Conservation (phyloP, 805 yeast species). For the Candida nitratophila region DNA sequence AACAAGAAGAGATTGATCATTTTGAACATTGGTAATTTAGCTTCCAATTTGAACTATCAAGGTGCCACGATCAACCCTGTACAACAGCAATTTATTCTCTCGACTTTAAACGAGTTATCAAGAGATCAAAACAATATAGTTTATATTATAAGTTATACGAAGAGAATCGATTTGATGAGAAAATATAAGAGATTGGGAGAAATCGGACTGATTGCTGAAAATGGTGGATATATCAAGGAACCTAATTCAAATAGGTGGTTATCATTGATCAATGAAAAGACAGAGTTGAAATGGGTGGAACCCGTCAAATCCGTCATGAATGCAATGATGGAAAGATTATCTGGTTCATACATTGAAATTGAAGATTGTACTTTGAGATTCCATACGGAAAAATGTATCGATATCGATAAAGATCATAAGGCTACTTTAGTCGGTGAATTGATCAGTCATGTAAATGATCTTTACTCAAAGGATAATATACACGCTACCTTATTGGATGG, state of each 20-base stretch:
- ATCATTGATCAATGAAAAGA: conserved; percentile 46
- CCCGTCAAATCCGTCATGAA: conserved; percentile 47
- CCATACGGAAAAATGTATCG: conserved; percentile 64
- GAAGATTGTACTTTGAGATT: conserved; percentile 74
- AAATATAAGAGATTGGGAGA: conserved; percentile 60
- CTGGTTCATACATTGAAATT: conserved; percentile 65
- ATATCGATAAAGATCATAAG: conserved; percentile 55
- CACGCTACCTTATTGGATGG: conserved; percentile 73
- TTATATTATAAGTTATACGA: conserved; percentile 62
- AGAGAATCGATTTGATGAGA: conserved; percentile 57
- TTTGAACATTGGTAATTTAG: conserved; percentile 42
- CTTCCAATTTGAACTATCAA: conserved; percentile 25
- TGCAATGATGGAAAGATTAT: conserved; percentile 66
- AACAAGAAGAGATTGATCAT: conserved; percentile 39
- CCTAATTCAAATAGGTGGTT: conserved; percentile 51
- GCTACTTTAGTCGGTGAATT: conserved; percentile 72
- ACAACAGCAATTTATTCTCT: conserved; percentile 54
- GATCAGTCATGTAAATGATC: conserved; percentile 76
- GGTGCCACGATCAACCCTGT: conserved; percentile 37
- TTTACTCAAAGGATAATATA: conserved; percentile 53
- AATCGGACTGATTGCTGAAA: conserved; percentile 83
- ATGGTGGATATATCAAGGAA: conserved; percentile 72
- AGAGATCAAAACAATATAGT: conserved; percentile 56
- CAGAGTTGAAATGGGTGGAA: conserved; percentile 51
- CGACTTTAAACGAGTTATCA: conserved; percentile 53